A percentile compares a stretch with the other conserved stretches of the same genome.
These are phyloP conservation scores for Lavandula angustifolia DNA, from an alignment of 257 asterid species.

Conservation along the genomic window DNA sequence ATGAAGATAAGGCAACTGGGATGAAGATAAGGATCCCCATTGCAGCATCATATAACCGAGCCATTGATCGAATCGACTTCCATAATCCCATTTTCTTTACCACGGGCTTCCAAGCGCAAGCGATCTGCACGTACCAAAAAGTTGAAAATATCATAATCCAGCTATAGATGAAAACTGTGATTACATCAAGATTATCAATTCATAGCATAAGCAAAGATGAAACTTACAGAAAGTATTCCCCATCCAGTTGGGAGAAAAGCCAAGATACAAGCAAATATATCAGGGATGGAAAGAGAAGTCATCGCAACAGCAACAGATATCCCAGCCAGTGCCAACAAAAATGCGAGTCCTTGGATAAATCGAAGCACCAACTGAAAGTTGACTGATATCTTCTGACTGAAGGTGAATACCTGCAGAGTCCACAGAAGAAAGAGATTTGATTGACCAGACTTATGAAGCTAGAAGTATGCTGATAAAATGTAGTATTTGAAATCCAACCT, in stretches of 20 bases:
- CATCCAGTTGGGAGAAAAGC: constrained; percentile 99
- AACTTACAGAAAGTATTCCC: constrained; percentile 94
- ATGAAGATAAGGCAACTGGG: constrained; percentile 49
- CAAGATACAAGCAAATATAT: constrained; percentile 80
- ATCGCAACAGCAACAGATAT: constrained; percentile 63
- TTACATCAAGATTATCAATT: background rate
- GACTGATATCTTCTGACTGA: constrained; percentile 96
- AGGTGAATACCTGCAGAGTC: constrained; percentile 80
- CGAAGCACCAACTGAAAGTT: constrained; percentile 94
- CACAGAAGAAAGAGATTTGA: constrained; percentile 26
- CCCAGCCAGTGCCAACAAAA: constrained; percentile 83
- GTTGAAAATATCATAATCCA: no score
- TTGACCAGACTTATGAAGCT: constrained; percentile 6
- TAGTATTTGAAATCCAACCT: constrained; percentile 50
- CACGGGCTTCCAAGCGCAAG: constrained; percentile 49
- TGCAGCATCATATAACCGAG: constrained; percentile 44
- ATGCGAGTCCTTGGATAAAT: constrained; percentile 81
- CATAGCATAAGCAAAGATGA: background rate
- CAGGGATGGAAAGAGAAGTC: constrained; percentile 61
- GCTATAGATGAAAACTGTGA: no score
- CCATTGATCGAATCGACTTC: constrained; percentile 45
- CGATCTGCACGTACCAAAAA: background rate
- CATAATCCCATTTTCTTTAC: constrained; percentile 45
- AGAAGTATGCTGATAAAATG: background rate
- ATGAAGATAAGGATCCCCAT: constrained; percentile 51